Evolutionary conservation across 140 eudicot genomes (phyloP).

Genomic region (Erigeron philadelphicus): DNA sequence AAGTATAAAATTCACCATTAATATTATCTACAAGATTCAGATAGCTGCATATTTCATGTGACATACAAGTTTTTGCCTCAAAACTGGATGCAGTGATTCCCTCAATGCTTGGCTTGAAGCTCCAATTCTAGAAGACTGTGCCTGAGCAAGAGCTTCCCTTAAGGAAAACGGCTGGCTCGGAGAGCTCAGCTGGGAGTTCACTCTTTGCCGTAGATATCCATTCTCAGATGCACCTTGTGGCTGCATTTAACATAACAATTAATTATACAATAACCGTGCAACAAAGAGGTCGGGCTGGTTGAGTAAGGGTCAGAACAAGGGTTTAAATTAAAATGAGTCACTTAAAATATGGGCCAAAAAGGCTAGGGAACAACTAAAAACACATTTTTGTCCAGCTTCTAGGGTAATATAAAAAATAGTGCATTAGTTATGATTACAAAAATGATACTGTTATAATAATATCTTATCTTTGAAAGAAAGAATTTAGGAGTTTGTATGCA

Average conservation of each 20-base stretch:
- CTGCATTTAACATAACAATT: constrained; percentile 33
- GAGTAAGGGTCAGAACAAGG: not conserved
- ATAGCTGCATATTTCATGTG: not conserved
- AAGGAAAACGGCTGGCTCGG: constrained; percentile 96
- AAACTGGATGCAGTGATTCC: constrained; percentile 86
- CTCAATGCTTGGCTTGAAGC: constrained; percentile 94
- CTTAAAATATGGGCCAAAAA: not conserved
- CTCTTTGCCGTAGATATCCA: constrained; percentile 93
- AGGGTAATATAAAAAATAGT: not conserved
- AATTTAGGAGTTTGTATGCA: not conserved
- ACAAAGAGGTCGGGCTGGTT: not conserved
- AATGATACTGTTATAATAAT: not conserved
- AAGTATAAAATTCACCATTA: constrained; percentile 3
- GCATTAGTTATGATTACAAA: not conserved
- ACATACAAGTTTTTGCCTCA: constrained; percentile 92
- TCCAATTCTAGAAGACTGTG: constrained; percentile 91
- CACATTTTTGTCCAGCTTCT: no score
- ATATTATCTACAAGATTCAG: not conserved
- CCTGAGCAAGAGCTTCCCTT: constrained; percentile 97
- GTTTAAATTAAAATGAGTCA: not conserved
- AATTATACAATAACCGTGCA: not conserved
- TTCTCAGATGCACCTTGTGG: constrained; percentile 92
- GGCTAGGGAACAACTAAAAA: no score
- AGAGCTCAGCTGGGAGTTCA: constrained; percentile 87
- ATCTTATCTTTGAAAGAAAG: not conserved